phyloP scores from a whole-genome alignment of 495 filamentous ascomycete species.

The Aspergillus affinis region DNA sequence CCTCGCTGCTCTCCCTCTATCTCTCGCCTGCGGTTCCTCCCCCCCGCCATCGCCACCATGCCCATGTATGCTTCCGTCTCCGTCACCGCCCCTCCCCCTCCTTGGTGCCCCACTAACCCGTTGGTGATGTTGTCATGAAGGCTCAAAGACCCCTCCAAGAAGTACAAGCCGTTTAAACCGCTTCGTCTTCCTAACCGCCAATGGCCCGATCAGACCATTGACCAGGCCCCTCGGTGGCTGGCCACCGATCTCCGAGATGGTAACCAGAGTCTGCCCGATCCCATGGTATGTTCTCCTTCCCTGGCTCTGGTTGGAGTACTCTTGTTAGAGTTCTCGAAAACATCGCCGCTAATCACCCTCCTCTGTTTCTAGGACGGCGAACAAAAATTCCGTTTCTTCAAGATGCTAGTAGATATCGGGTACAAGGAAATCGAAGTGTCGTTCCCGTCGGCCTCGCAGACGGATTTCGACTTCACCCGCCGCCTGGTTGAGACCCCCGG shows the following conservation, averaged over 20 bases:
- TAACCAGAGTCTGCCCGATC: slow-evolving; percentile 84
- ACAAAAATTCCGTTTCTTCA: slow-evolving; percentile 93
- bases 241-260: slow-evolving; percentile 84
- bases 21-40: not conserved
- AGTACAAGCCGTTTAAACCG: slow-evolving; percentile 81
- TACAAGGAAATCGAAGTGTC: slow-evolving; percentile 99
- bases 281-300: slow-evolving; percentile 66
- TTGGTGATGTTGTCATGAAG: slow-evolving; percentile 39
- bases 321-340: too few species aligned
- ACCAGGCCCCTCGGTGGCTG: slow-evolving; percentile 81
- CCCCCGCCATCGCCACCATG: slow-evolving; percentile 25
- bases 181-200: slow-evolving; percentile 79
- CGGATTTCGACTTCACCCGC: slow-evolving; percentile 93
- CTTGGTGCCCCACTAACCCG: not conserved
- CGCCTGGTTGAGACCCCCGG: slow-evolving; percentile 85
- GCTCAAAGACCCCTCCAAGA: slow-evolving; percentile 91
- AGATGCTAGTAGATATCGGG: slow-evolving; percentile 88
- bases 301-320: too few species aligned
- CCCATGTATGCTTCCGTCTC: slow-evolving; percentile 34
- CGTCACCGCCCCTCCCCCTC: slow-evolving; percentile 1
- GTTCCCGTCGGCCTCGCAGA: slow-evolving; percentile 91
- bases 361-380: slow-evolving; percentile 66
- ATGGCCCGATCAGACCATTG: slow-evolving; percentile 81
- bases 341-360: slow-evolving; percentile 2
- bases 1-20: not conserved